phyloP scores from a whole-genome alignment of 208 protist genomes.

The Trichomonas tenax region DNA sequence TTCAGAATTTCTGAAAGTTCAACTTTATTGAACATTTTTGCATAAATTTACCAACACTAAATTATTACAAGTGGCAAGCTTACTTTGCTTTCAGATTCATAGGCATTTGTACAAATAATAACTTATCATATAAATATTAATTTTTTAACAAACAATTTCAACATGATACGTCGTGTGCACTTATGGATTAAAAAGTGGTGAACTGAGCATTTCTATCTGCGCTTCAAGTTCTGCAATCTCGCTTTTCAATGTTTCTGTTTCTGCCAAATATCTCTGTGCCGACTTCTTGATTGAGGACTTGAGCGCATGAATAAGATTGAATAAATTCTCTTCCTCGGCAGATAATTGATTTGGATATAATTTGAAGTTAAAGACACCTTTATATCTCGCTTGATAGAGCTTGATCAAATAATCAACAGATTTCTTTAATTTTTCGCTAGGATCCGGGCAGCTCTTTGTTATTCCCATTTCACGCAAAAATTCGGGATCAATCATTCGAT shows the following conservation, averaged over 20 bases:
- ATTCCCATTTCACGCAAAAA: not conserved
- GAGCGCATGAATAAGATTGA: not conserved
- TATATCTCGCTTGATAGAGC: not conserved
- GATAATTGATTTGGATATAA: not conserved
- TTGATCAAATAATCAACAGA: not conserved
- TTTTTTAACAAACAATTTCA: too few species aligned
- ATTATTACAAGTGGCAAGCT: too few species aligned
- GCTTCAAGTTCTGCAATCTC: not conserved
- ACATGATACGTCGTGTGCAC: too few species aligned
- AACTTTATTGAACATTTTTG: too few species aligned
- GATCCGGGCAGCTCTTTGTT: not conserved
- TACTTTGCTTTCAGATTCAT: too few species aligned
- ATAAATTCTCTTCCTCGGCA: not conserved
- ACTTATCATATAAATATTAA: too few species aligned
- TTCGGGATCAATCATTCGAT: not conserved
- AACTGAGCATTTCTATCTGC: not conserved
- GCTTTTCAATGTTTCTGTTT: not conserved
- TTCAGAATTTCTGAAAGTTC: too few species aligned
- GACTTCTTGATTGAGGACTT: not conserved
- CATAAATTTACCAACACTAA: too few species aligned
- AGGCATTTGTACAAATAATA: too few species aligned
- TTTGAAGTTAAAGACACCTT: not conserved
- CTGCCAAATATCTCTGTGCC: not conserved
- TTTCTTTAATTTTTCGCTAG: not conserved
- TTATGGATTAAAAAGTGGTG: too few species aligned